These are phyloP conservation scores for Tagetes patula DNA, from an alignment of 129 eudicot species.

Conservation along the genomic window DNA sequence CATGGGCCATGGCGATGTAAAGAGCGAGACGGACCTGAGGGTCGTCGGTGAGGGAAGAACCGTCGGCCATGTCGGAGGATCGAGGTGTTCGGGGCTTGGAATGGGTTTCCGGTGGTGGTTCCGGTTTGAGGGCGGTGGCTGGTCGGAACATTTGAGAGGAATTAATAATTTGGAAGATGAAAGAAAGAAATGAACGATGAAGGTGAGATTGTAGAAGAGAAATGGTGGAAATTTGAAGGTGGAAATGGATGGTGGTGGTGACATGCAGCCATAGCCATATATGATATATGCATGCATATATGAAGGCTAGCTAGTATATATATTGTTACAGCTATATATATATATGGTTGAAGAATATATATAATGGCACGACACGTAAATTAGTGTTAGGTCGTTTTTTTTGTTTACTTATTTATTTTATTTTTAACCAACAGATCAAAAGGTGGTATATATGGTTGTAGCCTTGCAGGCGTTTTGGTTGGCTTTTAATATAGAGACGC, in stretches of 20 bases:
- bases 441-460: too few relatives aligned
- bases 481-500: too few relatives aligned
- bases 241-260: constrained; percentile 26
- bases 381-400: too few relatives aligned
- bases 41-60: constrained; percentile 49
- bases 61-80: constrained; percentile 14
- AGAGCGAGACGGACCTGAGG: constrained; percentile 77
- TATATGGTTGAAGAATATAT: neutral
- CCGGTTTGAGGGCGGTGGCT: constrained; percentile 16
- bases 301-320: too few relatives aligned
- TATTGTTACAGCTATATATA: neutral
- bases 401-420: too few relatives aligned
- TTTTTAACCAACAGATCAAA: too few relatives aligned
- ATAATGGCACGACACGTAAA: too few relatives aligned
- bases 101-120: neutral
- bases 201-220: neutral
- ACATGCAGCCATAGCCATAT: constrained; percentile 25
- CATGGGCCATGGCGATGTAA: constrained; percentile 93
- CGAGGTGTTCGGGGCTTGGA: neutral
- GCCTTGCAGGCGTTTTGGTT: too few relatives aligned
- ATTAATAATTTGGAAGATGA: neutral
- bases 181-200: neutral
- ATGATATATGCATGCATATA: neutral
- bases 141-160: constrained; percentile 33
- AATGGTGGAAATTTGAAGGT: neutral